Percentiles rank a stretch among this genome's conserved stretches.
Evolutionary conservation across 2,329 filamentous ascomycete species (phyloP).

Genomic region (Botrytis fabae): DNA sequence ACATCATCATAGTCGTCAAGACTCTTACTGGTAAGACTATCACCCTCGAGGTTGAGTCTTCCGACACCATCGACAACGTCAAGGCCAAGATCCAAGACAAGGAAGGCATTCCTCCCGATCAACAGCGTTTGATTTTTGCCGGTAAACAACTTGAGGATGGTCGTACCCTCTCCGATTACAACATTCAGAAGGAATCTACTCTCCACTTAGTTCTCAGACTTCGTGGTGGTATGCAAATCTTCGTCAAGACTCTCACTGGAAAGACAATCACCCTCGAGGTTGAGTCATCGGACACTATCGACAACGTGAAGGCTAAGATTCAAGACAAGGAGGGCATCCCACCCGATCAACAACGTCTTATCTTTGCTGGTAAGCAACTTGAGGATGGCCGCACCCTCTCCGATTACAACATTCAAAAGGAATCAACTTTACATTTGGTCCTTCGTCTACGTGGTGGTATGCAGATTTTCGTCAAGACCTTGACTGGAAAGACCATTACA

Average conservation of each 20-base stretch:
- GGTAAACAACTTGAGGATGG: slow-evolving; percentile 94
- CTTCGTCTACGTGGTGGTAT: slow-evolving; percentile 73
- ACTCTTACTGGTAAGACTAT: slow-evolving; percentile 92
- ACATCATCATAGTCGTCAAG: slow-evolving; percentile 64
- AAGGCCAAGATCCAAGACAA: slow-evolving; percentile 93
- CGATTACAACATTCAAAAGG: slow-evolving; percentile 89
- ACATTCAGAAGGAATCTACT: slow-evolving; percentile 91
- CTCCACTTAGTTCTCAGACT: slow-evolving; percentile 79
- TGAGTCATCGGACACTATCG: slow-evolving; percentile 67
- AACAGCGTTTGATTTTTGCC: slow-evolving; percentile 90
- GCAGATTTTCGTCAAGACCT: slow-evolving; percentile 72
- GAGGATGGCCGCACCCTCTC: slow-evolving; percentile 78
- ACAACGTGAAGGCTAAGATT: slow-evolving; percentile 72
- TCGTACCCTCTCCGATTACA: slow-evolving; percentile 89
- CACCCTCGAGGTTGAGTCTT: slow-evolving; percentile 99
- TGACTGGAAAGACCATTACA: slow-evolving; percentile 70
- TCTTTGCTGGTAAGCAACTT: slow-evolving; percentile 70
- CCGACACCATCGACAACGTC: slow-evolving; percentile 98
- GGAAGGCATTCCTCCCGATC: slow-evolving; percentile 91
- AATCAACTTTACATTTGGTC: slow-evolving; percentile 69
- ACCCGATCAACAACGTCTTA: slow-evolving; percentile 68
- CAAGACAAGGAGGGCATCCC: slow-evolving; percentile 73
- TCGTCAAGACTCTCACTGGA: slow-evolving; percentile 69
- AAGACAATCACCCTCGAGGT: slow-evolving; percentile 71
- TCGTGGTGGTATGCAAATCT: slow-evolving; percentile 77